Conservation (phyloP, 495 filamentous ascomycete species). For the Aspergillus biplanus region DNA sequence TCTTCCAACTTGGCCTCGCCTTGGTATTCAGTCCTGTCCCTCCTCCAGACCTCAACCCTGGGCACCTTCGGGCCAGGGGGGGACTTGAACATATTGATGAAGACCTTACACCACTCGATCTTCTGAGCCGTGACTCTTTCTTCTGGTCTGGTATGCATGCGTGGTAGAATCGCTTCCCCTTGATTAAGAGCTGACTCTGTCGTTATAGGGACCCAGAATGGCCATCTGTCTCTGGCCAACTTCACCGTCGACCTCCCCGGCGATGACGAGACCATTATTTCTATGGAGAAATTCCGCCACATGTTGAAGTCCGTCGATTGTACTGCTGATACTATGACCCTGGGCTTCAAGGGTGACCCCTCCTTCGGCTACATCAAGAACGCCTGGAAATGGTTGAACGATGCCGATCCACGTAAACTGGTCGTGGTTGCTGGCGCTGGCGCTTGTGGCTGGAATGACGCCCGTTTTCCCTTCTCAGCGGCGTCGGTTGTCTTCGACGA, state of each 20-base stretch:
- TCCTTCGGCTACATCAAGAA: constrained; percentile 34
- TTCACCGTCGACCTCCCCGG: constrained; percentile 36
- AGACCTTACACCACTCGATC: constrained; percentile 15
- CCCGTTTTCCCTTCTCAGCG: constrained; percentile 38
- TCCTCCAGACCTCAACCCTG: constrained; percentile 3
- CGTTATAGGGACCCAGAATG: constrained; percentile 15
- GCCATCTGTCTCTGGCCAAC: constrained; percentile 33
- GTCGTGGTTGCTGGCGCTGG: constrained; percentile 41
- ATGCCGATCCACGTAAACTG: constrained; percentile 36
- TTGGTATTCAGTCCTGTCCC: constrained; percentile 17
- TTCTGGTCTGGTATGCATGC: constrained; percentile 24
- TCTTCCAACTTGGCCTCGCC: constrained; percentile 16
- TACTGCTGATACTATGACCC: constrained; percentile 29
- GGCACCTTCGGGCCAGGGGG: background rate
- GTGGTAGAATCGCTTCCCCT: too few species aligned
- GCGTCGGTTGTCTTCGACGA: constrained; percentile 36
- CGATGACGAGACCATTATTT: constrained; percentile 37
- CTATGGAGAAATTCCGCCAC: constrained; percentile 39
- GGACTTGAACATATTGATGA: background rate
- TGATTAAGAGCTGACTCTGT: constrained; percentile 4
- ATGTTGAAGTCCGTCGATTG: constrained; percentile 37
- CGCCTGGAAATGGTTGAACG: constrained; percentile 47
- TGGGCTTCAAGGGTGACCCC: constrained; percentile 33
- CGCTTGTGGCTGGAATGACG: constrained; percentile 40
- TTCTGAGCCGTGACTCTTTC: constrained; percentile 17